Base-by-base conservation (phyloP, 257 asterid genomes). In the Osmanthus fragrans region DNA sequence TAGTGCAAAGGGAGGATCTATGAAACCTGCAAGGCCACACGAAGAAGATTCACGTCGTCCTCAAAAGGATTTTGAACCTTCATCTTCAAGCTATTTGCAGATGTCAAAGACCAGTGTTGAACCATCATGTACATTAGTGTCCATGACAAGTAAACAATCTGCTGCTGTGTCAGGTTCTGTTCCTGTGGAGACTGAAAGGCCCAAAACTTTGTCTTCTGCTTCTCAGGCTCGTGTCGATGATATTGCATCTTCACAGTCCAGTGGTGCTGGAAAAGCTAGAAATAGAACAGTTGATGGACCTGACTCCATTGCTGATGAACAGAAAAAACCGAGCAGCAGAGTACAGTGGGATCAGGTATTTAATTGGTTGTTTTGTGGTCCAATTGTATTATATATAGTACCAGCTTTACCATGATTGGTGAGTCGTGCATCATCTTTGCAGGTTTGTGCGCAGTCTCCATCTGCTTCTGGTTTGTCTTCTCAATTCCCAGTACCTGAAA, bases 341-440 rank as follows among this genome's bases (percentile, higher is more conserved):
- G 84, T 51, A 74, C 82, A 63, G 73, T 80, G 71, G 77, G 89
- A 89, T 74, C 85, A 84, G 96, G 96, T 91, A 88, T 71, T 66
- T 71, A 80, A 27, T 72, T 60, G 36, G 67, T 76, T 81, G 68
- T 78, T 70, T 84, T 32, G 77, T 74, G 29, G 69, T 66, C 76
- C 27, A 66, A 34, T 71, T 69, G 72, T 64, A 37, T 73, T 13
- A 70, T 32, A 3, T 78, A 10, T 16, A 77, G 36, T 34, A 75
- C 79, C 66, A 73, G 76, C 58, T 75, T 80, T 79, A 60, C 70
- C 19, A 29, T 47, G 65, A 39, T 63, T 73, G 72, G 21, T 74
- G 63, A 30, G 45, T 73, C 49, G 64, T 56, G 34, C 34, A 54
- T 51, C 18, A n/a, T 63, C 32, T 71, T 47, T 80, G 80, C 90